phyloP scores from a whole-genome alignment of 129 eudicot genomes.

The Kitagawia praeruptora region DNA sequence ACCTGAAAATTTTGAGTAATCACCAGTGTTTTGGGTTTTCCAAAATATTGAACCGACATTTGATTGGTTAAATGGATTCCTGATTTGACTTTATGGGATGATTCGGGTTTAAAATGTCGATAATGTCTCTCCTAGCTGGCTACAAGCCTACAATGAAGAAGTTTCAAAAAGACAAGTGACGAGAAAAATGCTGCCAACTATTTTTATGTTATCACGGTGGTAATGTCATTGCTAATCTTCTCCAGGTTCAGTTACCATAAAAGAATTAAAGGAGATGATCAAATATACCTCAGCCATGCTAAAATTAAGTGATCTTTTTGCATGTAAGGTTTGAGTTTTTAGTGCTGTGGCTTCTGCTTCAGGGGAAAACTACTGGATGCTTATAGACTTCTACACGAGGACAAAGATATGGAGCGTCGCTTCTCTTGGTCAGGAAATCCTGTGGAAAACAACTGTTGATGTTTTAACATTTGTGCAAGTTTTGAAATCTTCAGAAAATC shows the following conservation, averaged over 20 bases:
- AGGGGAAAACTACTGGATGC: constrained; percentile 85
- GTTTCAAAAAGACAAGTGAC: neutral
- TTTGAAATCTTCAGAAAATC: too few species aligned
- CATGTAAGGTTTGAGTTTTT: neutral
- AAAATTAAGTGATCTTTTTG: neutral
- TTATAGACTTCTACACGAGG: too few species aligned
- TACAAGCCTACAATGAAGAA: neutral
- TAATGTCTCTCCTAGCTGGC: neutral
- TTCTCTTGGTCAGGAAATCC: too few species aligned
- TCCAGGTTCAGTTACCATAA: neutral
- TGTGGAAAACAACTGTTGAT: too few species aligned
- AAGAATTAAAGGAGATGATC: neutral
- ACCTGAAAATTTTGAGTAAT: neutral
- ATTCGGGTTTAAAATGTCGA: neutral
- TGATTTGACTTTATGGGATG: too few species aligned
- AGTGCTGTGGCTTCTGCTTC: constrained; percentile 8
- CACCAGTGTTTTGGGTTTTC: too few species aligned
- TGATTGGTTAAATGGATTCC: too few species aligned
- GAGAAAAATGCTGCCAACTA: neutral
- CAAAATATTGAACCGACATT: too few species aligned
- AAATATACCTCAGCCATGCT: neutral
- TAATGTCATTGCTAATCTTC: neutral
- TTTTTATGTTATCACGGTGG: neutral
- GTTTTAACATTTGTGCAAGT: too few species aligned
- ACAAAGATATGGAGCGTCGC: too few species aligned